phyloP scores from a whole-genome alignment of 306 rosid species.

The Vigna trinervia region DNA sequence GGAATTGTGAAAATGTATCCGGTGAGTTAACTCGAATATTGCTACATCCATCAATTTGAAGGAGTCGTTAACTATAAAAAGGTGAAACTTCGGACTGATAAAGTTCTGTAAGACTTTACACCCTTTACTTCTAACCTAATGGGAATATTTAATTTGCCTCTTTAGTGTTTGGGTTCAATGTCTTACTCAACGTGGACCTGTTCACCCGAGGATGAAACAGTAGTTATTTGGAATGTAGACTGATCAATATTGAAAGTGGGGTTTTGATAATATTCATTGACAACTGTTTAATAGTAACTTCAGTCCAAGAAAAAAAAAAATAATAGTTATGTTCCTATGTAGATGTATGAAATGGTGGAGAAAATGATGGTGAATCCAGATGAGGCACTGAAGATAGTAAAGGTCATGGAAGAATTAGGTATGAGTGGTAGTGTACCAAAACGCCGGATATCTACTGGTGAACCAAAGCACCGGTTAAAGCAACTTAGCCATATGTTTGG shows the following conservation, averaged over 20 bases:
- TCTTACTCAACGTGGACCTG: not conserved
- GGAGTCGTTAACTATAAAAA: not conserved
- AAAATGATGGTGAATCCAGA: conserved; percentile 77
- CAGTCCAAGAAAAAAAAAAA: not conserved
- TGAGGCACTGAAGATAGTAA: conserved; percentile 64
- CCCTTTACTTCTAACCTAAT: conserved; percentile 4
- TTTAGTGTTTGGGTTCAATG: not conserved
- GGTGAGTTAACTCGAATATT: conserved; percentile 19
- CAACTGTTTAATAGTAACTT: conserved; percentile 10
- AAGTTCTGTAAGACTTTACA: conserved; percentile 13
- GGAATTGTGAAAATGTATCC: conserved; percentile 5
- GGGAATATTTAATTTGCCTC: conserved; percentile 8
- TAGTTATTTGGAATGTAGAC: not conserved
- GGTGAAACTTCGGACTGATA: conserved; percentile 9
- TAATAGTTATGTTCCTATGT: conserved; percentile 9
- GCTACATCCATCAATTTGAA: conserved; percentile 17
- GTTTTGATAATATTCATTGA: not conserved
- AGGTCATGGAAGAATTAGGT: conserved; percentile 64
- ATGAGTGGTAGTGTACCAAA: conserved; percentile 51
- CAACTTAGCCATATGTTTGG: conserved; percentile 71
- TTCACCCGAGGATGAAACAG: not conserved
- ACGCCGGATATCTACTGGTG: conserved; percentile 51
- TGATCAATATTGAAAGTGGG: conserved; percentile 6
- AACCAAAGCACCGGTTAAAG: conserved; percentile 70
- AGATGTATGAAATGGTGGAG: conserved; percentile 96